These are phyloP conservation scores for Jackrogersella minutella DNA, from an alignment of 495 filamentous ascomycete species.

Conservation along the genomic window DNA sequence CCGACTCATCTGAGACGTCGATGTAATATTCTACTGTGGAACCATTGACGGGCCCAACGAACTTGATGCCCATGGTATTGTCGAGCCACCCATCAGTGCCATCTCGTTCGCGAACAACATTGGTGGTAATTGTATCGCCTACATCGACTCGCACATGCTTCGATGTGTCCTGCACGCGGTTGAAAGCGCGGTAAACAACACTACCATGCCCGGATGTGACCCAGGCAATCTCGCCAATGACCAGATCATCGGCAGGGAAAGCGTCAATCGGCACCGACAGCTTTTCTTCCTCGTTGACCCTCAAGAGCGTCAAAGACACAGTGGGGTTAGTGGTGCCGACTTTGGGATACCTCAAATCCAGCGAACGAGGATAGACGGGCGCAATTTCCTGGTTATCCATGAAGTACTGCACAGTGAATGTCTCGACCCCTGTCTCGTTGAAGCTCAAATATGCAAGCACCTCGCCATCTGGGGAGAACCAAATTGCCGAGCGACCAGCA, in stretches of 20 bases:
- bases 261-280: constrained; percentile 50
- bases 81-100: constrained; percentile 67
- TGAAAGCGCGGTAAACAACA: constrained; percentile 63
- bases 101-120: constrained; percentile 59
- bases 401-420: constrained; percentile 65
- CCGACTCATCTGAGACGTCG: constrained; percentile 63
- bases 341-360: constrained; percentile 65
- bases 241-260: constrained; percentile 57
- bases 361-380: constrained; percentile 59
- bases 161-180: constrained; percentile 65
- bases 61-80: constrained; percentile 58
- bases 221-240: constrained; percentile 67
- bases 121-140: constrained; percentile 52
- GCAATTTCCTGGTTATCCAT: constrained; percentile 58
- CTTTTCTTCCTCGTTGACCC: constrained; percentile 47
- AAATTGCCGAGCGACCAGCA: constrained; percentile 56
- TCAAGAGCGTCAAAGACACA: constrained; percentile 58
- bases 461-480: constrained; percentile 66
- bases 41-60: constrained; percentile 48
- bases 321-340: constrained; percentile 66
- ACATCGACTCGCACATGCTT: constrained; percentile 56
- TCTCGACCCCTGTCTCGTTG: constrained; percentile 66
- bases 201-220: constrained; percentile 59
- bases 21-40: constrained; percentile 57
- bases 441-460: constrained; percentile 65